Evolutionary conservation across 257 asterid species (phyloP), one percentile per base, ranked within the genome.

Genomic region (Asclepias syriaca): DNA sequence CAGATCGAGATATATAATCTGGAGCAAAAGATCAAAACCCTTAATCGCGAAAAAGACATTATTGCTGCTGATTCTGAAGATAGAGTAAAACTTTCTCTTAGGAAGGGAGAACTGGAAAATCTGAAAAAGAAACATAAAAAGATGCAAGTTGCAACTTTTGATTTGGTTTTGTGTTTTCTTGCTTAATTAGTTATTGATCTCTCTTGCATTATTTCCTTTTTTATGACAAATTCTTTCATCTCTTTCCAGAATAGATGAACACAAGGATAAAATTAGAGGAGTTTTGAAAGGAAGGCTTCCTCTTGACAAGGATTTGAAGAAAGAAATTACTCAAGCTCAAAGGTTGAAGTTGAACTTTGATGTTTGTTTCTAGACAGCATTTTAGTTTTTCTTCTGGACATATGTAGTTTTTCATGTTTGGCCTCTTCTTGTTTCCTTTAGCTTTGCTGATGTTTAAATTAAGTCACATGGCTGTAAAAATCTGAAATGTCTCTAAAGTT

Each of bases 251-350:
- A 79, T 91, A 77, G 95, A 94, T 75, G 98, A 94, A 70, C 73
- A 81, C 83, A 90, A 85, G 84, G 99, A 88, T 73, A 87, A 83
- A 78, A 78, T 94, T 71, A 84, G 93, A 82, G 94, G 83, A 72
- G 88, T 90, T 75, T 81, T 94, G 82, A 94, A 94, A 84, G 99
- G 99, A 82, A 94, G 97, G 85, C 80, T 89, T 79, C 99, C 99
- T 40, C 86, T 88, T 72, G 96, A 90, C 76, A 94, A 86, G 84
- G 98, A 94, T 81, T 84, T 94, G 86, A 91, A 86, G 80, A 82
- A 85, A n/a, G 99, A 94, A 80, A 80, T 94, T 73, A 51, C 79
- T 70, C 85, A 87, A 84, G 96, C 81, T 69, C 98, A 87, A 80
- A 91, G 98, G 99, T 94, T 72, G 72, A 72, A 77, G 59, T 46